phyloP scores from a whole-genome alignment of 176 grass and related monocot species.

The Juncus inflexus region DNA sequence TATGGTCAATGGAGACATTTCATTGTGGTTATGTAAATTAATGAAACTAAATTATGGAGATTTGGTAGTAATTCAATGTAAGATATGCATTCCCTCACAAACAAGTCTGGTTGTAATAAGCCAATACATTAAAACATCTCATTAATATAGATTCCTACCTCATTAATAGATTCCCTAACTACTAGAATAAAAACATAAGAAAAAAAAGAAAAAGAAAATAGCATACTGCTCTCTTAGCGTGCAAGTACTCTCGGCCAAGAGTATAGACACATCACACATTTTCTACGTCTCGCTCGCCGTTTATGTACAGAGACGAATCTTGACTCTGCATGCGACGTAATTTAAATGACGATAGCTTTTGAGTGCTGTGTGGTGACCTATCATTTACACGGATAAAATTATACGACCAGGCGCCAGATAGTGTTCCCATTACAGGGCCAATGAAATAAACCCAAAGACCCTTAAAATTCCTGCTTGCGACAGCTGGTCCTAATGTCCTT shows the following conservation, averaged over 20 bases:
- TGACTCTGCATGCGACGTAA: constrained; percentile 87
- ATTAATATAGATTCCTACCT: too few relatives aligned
- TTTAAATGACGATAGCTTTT: constrained; percentile 83
- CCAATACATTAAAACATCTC: too few relatives aligned
- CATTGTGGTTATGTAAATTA: too few relatives aligned
- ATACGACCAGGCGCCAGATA: constrained; percentile 80
- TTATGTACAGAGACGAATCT: neutral
- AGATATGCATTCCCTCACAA: too few relatives aligned
- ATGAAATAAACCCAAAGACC: constrained; percentile 95
- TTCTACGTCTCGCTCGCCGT: neutral
- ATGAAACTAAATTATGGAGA: too few relatives aligned
- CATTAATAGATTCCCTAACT: neutral
- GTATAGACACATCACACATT: constrained; percentile 5
- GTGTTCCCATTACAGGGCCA: constrained; percentile 71
- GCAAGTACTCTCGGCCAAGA: neutral
- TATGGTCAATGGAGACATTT: too few relatives aligned
- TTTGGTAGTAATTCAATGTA: too few relatives aligned
- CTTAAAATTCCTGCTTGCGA: constrained; percentile 70
- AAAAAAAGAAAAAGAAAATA: constrained; percentile 12
- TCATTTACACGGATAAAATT: constrained; percentile 67
- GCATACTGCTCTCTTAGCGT: constrained; percentile 16
- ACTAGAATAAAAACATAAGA: constrained; percentile 2
- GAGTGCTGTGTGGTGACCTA: constrained; percentile 8
- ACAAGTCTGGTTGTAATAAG: too few relatives aligned
- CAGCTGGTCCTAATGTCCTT: constrained; percentile 83